Conservation (phyloP, 352 stramenopile genomes). For the Hyphochytrium catenoides region DNA sequence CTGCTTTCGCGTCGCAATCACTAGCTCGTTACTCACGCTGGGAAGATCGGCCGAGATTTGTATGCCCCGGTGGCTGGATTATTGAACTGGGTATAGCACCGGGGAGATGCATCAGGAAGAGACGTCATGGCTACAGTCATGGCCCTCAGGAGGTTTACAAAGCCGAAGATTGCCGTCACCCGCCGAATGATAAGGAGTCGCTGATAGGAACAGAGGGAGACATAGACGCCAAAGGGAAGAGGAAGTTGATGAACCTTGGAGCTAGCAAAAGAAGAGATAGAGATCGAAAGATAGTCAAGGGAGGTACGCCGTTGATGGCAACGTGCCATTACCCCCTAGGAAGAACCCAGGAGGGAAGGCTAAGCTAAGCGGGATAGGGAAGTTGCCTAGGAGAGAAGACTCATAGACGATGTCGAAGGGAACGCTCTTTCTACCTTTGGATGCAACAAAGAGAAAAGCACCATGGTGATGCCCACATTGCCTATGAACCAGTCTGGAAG, state of each 20-base stretch:
- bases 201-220: conserved; percentile 11
- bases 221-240: background rate
- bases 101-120: conserved; percentile 47
- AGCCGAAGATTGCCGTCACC: conserved; percentile 52
- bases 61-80: conserved; percentile 25
- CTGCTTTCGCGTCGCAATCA: too few relatives aligned
- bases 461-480: conserved; percentile 31
- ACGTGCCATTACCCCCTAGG: too few relatives aligned
- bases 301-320: too few relatives aligned
- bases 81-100: conserved; percentile 62
- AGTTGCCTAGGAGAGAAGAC: too few relatives aligned
- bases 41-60: conserved; percentile 61
- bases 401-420: too few relatives aligned
- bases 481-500: conserved; percentile 53
- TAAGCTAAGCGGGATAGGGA: too few relatives aligned
- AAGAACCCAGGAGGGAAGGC: too few relatives aligned
- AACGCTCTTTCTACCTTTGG: too few relatives aligned
- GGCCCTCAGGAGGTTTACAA: conserved; percentile 60
- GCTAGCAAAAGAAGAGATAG: too few relatives aligned
- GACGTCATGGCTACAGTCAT: conserved; percentile 58
- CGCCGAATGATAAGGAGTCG: conserved; percentile 47
- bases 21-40: conserved; percentile 20
- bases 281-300: too few relatives aligned
- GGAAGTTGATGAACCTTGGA: background rate
- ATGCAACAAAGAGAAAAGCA: conserved; percentile 35